These are phyloP conservation scores for Penicillium turbatum DNA, from an alignment of 495 filamentous ascomycete genomes.

Conservation along the genomic window DNA sequence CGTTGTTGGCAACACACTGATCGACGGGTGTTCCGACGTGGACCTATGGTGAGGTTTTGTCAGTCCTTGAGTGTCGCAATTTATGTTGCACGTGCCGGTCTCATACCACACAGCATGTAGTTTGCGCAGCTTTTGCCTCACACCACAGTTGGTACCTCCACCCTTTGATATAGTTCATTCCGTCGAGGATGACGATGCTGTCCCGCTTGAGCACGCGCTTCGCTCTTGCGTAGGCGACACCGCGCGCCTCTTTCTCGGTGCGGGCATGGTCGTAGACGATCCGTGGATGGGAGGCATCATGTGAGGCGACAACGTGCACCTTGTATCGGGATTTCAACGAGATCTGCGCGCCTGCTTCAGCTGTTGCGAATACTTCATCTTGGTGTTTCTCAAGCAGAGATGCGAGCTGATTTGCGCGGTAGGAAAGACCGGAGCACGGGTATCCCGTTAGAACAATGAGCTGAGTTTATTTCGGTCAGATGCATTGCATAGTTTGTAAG, in stretches of 20 bases:
- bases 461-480: constrained; percentile 39
- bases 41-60: constrained; percentile 48
- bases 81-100: not conserved
- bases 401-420: constrained; percentile 76
- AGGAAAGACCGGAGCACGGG: constrained; percentile 88
- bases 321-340: constrained; percentile 50
- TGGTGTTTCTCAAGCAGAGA: constrained; percentile 39
- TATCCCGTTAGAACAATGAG: constrained; percentile 91
- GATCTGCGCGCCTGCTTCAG: constrained; percentile 29
- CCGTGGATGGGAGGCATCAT: constrained; percentile 41
- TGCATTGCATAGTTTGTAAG: not conserved
- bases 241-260: constrained; percentile 89
- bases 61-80: constrained; percentile 7
- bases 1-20: constrained; percentile 52
- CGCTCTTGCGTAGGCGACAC: constrained; percentile 74
- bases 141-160: constrained; percentile 95
- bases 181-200: constrained; percentile 84
- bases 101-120: constrained; percentile 74
- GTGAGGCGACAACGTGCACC: constrained; percentile 56
- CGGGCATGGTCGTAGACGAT: constrained; percentile 54
- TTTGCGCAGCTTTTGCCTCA: constrained; percentile 82
- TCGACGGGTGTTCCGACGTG: constrained; percentile 78
- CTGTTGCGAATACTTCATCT: constrained; percentile 51
- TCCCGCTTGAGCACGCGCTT: constrained; percentile 75
- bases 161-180: constrained; percentile 96